Base-by-base conservation (phyloP, 1,139 yeast genomes). In the Kurtzmaniella natalensis region DNA sequence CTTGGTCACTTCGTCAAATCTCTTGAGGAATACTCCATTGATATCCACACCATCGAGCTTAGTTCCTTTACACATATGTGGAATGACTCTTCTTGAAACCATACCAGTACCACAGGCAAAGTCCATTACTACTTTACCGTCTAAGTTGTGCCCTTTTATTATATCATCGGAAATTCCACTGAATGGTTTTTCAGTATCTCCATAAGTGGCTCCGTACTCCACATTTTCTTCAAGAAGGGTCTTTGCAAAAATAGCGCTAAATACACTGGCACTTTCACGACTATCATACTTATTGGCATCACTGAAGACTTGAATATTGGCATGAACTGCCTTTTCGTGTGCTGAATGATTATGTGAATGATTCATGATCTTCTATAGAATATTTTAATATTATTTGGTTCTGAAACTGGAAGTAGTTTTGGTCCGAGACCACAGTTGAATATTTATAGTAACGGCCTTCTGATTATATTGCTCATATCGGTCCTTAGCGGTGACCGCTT, bases 41-140 rank as follows among this genome's bases (percentile, higher is more conserved):
- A 69, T 59, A 38, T 69, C 75, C 15, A 67, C 43, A 0, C 73
- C 73, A 3, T 53, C 46, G 7, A 64, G 38, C 26, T 55, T 54
- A 5, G 53, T 40, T 3, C 38, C 37, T 5, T 34, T 32, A 7
- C 40, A 37, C 3, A 46, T 43, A 5, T 35, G 38, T 1, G 66
- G 64, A 2, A 50, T 51, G 17, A 67, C 37, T 16, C 48, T 48
- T 37, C 51, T 46, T 2, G 65, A 55, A 11, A 64, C 53, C 13
- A 64, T 37, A 0, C 73, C 75, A 0, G 72, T 59, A 2, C 75
- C 74, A 42, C 73, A 68, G 2, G 72, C 73, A 45, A 69, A 68
- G 44, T 69, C 74, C 37, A 69, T 38, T 18, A 59, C 28, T 24
- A 46, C 51, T 18, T 24, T 15, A 8, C 29, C 31, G 21, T 30